These are phyloP conservation scores for Xylaria sp. DNA, from an alignment of 2,329 filamentous ascomycete species.

Conservation along the genomic window DNA sequence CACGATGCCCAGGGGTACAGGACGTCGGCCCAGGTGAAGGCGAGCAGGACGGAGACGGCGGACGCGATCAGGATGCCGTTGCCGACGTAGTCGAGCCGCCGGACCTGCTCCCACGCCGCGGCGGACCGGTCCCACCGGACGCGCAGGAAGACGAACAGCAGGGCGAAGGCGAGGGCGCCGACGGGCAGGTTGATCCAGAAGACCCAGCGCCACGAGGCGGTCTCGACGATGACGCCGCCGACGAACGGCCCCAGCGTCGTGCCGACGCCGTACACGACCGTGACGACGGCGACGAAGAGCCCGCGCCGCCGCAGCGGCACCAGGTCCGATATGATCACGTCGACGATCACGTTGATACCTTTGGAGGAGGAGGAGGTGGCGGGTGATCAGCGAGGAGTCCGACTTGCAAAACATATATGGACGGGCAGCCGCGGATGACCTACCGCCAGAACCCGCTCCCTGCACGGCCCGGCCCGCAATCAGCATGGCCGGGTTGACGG, in stretches of 20 bases:
- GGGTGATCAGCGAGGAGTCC: too few species aligned
- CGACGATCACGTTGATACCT: conserved; percentile 43
- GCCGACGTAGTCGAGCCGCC: conserved; percentile 43
- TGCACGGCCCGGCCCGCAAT: conserved; percentile 47
- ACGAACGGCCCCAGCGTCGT: conserved; percentile 24
- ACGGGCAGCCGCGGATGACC: too few species aligned
- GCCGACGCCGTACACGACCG: conserved; percentile 26
- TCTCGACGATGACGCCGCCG: conserved; percentile 26
- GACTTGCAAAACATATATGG: too few species aligned
- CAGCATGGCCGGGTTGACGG: conserved; percentile 42
- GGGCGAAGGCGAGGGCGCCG: conserved; percentile 34
- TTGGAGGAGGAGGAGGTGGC: too few species aligned
- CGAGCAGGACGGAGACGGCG: conserved; percentile 40
- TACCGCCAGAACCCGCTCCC: conserved; percentile 40
- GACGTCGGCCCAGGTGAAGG: conserved; percentile 44
- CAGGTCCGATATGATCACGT: conserved; percentile 53
- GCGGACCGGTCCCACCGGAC: conserved; percentile 33
- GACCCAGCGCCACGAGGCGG: conserved; percentile 32
- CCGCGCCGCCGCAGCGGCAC: conserved; percentile 51
- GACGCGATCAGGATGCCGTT: conserved; percentile 41
- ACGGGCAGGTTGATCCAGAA: conserved; percentile 38
- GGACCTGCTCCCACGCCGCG: conserved; percentile 22
- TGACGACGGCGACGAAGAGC: conserved; percentile 39
- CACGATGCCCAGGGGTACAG: conserved; percentile 41
- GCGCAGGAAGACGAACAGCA: conserved; percentile 39